These are phyloP conservation scores for Sclerotinia minor DNA, from an alignment of 2,329 filamentous ascomycete species.

Conservation along the genomic window DNA sequence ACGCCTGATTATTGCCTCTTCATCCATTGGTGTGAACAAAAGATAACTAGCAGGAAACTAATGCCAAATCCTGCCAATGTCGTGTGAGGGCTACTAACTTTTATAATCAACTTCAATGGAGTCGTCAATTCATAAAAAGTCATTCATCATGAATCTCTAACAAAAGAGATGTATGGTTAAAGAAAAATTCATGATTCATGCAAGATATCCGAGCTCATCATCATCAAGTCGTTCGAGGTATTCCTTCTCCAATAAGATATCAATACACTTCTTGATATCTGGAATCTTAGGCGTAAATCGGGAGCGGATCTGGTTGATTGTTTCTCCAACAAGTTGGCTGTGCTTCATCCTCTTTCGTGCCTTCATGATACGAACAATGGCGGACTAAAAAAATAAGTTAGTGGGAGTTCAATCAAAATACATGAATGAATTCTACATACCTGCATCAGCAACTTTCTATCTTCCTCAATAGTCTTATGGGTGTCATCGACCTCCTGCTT, in stretches of 20 bases:
- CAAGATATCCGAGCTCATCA: slow-evolving; percentile 92
- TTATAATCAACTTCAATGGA: slow-evolving; percentile 20
- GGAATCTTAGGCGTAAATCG: slow-evolving; percentile 90
- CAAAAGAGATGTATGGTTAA: slow-evolving; percentile 10
- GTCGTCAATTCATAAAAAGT: slow-evolving; percentile 22
- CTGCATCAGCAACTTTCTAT: slow-evolving; percentile 94
- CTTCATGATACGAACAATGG: slow-evolving; percentile 99
- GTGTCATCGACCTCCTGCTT: slow-evolving; percentile 97
- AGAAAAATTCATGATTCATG: slow-evolving; percentile 53
- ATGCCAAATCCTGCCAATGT: slow-evolving; percentile 11
- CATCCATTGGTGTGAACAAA: slow-evolving; percentile 14
- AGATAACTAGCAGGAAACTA: slow-evolving; percentile 9
- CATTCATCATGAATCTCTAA: slow-evolving; percentile 12
- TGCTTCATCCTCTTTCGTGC: slow-evolving; percentile 99
- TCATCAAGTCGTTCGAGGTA: slow-evolving; percentile 94
- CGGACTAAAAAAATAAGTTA: slow-evolving; percentile 64
- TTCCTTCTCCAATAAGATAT: slow-evolving; percentile 97
- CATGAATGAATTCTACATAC: slow-evolving; percentile 54
- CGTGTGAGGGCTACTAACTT: slow-evolving; percentile 11
- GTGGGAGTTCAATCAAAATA: slow-evolving; percentile 26
- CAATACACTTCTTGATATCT: slow-evolving; percentile 99
- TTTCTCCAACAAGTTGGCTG: slow-evolving; percentile 87
- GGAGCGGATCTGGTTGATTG: slow-evolving; percentile 89
- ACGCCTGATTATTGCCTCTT: slow-evolving; percentile 15
- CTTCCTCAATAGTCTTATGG: slow-evolving; percentile 99